Evolutionary conservation across 1,284 basidiomycete species (phyloP), one percentile per base, ranked within the genome.

Genomic region (Filobasidium uniguttulatum): DNA sequence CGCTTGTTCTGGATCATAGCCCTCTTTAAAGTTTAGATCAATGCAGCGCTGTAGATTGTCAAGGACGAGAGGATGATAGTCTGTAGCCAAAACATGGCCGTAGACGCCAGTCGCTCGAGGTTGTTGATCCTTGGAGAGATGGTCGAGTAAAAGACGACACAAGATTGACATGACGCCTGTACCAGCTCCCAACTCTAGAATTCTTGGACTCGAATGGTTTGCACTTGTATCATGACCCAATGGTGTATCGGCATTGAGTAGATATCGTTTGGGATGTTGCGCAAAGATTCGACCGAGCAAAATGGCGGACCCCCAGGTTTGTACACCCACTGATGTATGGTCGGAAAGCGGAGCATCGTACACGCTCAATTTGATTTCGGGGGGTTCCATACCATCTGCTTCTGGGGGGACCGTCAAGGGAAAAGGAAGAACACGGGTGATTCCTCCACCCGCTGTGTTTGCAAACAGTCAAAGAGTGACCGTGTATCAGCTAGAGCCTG

Each of bases 291-390:
- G 80, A 0, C 85, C 79, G 35, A 93, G 74, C 4, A 91, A 77
- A 56, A 83, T 87, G 1, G 85, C 83, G 4, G 80, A 78, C 1
- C 87, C 88, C 89, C 88, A 93, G 0, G 88, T 93, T 66, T 91
- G 87, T 17, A 86, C 82, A 5, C 88, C 89, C 17, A 90, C 82
- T 47, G 77, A 80, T 3, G 75, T 71, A 57, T 82, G 82, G 60
- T 89, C 82, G 30, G 80, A 76, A 41, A 89, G 72, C 0, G 85
- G 79, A 2, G 80, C 77, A 61, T 91, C 87, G 49, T 75, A 79
- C 31, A 91, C 62, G 33, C 74, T 68, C 14, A 88, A 69, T 12
- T 50, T 47, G 19, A 57, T 15, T 65, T 46, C 38, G 30, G 44
- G 9, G 26, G 10, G 12, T 20, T 31, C 47, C n/a, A n/a, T n/a